phyloP scores from a whole-genome alignment of 1,284 basidiomycete species.

The Coniferiporia sulphurascens region DNA sequence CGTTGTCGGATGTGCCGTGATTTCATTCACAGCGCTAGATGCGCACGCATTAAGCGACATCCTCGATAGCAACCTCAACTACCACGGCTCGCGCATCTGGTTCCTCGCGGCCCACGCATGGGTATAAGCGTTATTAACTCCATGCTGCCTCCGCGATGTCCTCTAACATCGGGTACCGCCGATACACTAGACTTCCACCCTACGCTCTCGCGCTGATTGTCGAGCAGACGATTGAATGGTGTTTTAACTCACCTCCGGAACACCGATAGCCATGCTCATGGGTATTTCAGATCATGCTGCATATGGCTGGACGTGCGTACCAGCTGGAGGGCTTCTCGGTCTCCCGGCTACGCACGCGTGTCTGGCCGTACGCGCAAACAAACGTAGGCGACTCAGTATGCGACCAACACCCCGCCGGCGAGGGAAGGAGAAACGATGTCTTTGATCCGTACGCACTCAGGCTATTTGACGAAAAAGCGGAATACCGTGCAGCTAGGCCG shows the following conservation, averaged over 20 bases:
- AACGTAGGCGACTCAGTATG: not conserved
- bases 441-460: not conserved
- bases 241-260: not conserved
- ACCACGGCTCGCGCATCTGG: slow-evolving; percentile 16
- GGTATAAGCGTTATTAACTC: slow-evolving; percentile 4
- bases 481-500: not conserved
- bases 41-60: slow-evolving; percentile 2
- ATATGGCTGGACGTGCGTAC: slow-evolving; percentile 10
- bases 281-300: slow-evolving; percentile 1
- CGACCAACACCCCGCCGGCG: too few species aligned
- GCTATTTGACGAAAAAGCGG: not conserved
- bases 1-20: slow-evolving; percentile 7
- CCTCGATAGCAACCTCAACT: slow-evolving; percentile 5
- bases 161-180: not conserved
- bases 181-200: slow-evolving; percentile 6
- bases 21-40: slow-evolving; percentile 10
- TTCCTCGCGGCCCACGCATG: slow-evolving; percentile 10
- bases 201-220: slow-evolving; percentile 5
- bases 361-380: slow-evolving; percentile 4
- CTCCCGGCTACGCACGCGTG: slow-evolving; percentile 3
- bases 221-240: slow-evolving; percentile 16
- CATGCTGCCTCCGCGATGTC: not conserved
- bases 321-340: slow-evolving; percentile 1
- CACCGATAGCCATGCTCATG: not conserved
- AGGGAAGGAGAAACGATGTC: not conserved